Base-by-base conservation (phyloP, 495 filamentous ascomycete genomes). In the Penicillium alfredii region DNA sequence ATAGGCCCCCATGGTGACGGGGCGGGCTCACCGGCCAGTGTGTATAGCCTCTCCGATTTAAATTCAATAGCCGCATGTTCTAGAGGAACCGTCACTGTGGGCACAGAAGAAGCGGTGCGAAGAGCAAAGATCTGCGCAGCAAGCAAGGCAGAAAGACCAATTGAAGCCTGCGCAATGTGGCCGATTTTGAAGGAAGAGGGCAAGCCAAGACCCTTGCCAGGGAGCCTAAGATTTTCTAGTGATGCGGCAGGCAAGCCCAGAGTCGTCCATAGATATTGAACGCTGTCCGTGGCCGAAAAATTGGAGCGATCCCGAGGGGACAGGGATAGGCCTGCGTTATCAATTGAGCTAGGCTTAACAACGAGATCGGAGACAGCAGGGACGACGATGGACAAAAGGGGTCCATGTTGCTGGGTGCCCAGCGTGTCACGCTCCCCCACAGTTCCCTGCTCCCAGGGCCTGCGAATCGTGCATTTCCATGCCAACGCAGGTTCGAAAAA, bases 401-500 rank as follows among this genome's bases (percentile, higher is more conserved):
- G 35, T 14, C 15, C 42, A 23, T 45, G 42, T 20, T 46, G 38
- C 20, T 41, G 43, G 6, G 23, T 35, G 3, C 38, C 43, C 15
- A 42, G 13, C 5, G 38, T 46, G 24, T 41, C 43, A n/a, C 30
- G 21, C 9, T 46, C 43, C 11, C 43, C 43, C 6, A 42, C 9
- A 2, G 27, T 36, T 13, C 43, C 38, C 16, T 30, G 30, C 19
- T 35, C 33, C 38, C 38, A 42, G 1, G 37, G 36, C 8, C 52
- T 60, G 6, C 48, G 60, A 16, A 69, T 64, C 8, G 67, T 71
- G 9, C 44, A 61, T 41, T 71, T 71, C 38, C 59, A 71, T 3
- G 64, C 68, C 14, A 44, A 19, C 4, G 56, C 59, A 20, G 63
- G 68, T 17, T 71, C 66, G 42, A 59, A 74, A 42, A 63, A 73